phyloP scores from a whole-genome alignment of 306 rosid genomes.

The Cercis canadensis region DNA sequence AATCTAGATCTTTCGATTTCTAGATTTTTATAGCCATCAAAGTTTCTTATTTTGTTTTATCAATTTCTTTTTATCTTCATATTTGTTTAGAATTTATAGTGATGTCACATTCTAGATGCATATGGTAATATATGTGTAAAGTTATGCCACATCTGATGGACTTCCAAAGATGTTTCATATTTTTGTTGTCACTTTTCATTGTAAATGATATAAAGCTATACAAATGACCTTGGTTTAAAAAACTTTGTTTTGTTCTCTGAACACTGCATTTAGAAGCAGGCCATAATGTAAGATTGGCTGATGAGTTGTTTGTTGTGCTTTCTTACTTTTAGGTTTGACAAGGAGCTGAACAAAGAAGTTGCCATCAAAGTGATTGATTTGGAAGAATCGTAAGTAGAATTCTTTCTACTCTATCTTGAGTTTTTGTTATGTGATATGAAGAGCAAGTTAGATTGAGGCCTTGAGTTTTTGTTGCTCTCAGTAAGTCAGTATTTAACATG shows the following conservation, averaged over 20 bases:
- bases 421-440: neutral
- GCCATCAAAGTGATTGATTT: slow-evolving; percentile 98
- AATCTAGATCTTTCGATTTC: too few species aligned
- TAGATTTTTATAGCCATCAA: too few species aligned
- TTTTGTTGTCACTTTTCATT: too few species aligned
- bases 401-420: neutral
- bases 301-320: slow-evolving; percentile 31
- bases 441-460: neutral
- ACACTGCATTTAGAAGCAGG: neutral
- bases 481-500: slow-evolving; percentile 33
- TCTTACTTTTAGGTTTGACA: slow-evolving; percentile 82
- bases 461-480: slow-evolving; percentile 25
- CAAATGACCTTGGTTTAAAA: too few species aligned
- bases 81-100: too few species aligned
- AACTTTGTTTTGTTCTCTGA: neutral
- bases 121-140: too few species aligned
- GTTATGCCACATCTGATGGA: too few species aligned
- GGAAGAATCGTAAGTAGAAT: slow-evolving; percentile 93
- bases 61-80: too few species aligned
- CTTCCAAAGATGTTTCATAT: too few species aligned
- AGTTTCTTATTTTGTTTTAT: too few species aligned
- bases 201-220: too few species aligned
- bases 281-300: neutral
- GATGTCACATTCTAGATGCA: too few species aligned
- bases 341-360: slow-evolving; percentile 84